Evolutionary conservation across 441 rosid species (phyloP).

Genomic region (Euphorbia neoarborescens): DNA sequence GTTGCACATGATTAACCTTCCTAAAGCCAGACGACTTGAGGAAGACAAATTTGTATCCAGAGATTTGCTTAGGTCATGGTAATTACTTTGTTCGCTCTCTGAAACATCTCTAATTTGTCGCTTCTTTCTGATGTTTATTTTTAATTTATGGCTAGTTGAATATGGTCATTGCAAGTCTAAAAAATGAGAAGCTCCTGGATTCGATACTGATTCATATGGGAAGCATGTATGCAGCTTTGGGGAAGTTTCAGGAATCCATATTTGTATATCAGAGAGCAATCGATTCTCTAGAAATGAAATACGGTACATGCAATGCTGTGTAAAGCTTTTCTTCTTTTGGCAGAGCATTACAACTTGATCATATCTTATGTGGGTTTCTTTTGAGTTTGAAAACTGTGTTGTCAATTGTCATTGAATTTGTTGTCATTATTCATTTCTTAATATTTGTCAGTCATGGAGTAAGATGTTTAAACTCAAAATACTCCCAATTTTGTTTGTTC

Average conservation of each 20-base stretch:
- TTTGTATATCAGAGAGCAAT: slow-evolving; percentile 45
- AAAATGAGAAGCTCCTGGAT: slow-evolving; percentile 60
- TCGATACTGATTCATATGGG: slow-evolving; percentile 68
- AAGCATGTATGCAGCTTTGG: slow-evolving; percentile 67
- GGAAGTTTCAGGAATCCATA: slow-evolving; percentile 51
- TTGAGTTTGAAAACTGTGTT: background rate
- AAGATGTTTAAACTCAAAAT: slow-evolving; percentile 3
- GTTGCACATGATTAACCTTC: background rate
- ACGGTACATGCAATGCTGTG: slow-evolving; percentile 35
- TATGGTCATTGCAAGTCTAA: slow-evolving; percentile 39
- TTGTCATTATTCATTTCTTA: background rate
- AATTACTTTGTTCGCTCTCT: background rate
- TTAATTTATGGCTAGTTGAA: slow-evolving; percentile 46
- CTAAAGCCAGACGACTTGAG: background rate
- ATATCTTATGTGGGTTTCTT: background rate
- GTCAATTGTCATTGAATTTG: background rate
- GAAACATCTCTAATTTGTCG: slow-evolving; percentile 3
- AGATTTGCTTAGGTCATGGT: background rate
- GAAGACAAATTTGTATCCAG: background rate
- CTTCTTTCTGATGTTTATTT: slow-evolving; percentile 16
- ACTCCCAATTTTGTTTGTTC: background rate
- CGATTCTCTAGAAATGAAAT: slow-evolving; percentile 41
- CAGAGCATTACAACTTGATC: background rate
- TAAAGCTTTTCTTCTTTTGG: background rate
- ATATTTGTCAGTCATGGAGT: background rate